Evolutionary conservation across 352 stramenopile genomes (phyloP).

Genomic region (Phytophthora fragariae): DNA sequence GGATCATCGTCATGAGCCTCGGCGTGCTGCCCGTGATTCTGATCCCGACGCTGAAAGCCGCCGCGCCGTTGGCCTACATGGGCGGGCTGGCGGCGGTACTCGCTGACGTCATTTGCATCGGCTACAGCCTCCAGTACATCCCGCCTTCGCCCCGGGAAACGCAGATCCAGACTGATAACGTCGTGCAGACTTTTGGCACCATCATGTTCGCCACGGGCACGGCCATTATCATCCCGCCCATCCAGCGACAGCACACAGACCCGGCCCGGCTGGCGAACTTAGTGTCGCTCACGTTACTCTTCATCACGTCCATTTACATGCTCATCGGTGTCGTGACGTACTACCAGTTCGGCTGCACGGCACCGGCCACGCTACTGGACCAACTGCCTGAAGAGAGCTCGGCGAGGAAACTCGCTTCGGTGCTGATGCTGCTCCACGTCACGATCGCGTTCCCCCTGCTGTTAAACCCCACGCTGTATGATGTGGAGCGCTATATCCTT

Average conservation of each 20-base stretch:
- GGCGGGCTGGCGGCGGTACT: constrained; percentile 55
- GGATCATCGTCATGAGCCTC: constrained; percentile 67
- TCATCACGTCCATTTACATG: constrained; percentile 80
- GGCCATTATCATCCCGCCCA: constrained; percentile 70
- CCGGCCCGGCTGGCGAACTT: constrained; percentile 60
- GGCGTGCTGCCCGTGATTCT: constrained; percentile 65
- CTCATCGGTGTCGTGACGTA: constrained; percentile 72
- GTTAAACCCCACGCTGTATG: constrained; percentile 69
- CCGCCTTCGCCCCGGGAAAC: constrained; percentile 59
- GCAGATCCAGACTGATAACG: constrained; percentile 48
- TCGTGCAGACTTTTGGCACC: constrained; percentile 64
- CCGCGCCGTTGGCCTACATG: constrained; percentile 55
- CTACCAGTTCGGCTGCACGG: constrained; percentile 77
- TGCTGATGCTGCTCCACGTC: constrained; percentile 69
- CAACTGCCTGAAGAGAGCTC: constrained; percentile 48
- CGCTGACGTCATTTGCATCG: constrained; percentile 64
- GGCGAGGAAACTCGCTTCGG: constrained; percentile 45
- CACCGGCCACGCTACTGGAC: constrained; percentile 62
- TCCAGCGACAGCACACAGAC: constrained; percentile 65
- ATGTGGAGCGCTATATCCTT: constrained; percentile 67
- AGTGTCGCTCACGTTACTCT: constrained; percentile 70
- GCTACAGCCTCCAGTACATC: constrained; percentile 51
- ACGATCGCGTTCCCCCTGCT: constrained; percentile 70
- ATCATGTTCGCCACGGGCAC: constrained; percentile 81
- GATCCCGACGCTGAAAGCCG: constrained; percentile 66